Evolutionary conservation across 441 rosid genomes (phyloP).

Genomic region (Gossypium gossypioides): DNA sequence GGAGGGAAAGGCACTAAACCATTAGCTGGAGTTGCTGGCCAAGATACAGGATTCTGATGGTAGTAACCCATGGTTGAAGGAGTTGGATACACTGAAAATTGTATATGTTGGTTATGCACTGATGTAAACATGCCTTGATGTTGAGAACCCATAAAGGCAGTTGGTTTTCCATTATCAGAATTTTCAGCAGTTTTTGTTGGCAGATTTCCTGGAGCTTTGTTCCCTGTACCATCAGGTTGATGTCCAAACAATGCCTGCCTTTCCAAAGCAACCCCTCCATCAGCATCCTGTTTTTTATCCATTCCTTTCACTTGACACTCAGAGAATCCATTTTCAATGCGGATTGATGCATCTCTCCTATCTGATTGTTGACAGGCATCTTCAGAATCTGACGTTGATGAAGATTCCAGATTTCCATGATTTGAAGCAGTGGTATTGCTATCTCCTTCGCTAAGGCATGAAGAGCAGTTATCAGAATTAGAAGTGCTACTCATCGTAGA

Average conservation of each 20-base stretch:
- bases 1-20: slow-evolving; percentile 55
- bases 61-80: slow-evolving; percentile 69
- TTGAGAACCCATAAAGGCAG: slow-evolving; percentile 34
- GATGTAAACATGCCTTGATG: slow-evolving; percentile 43
- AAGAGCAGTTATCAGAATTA: slow-evolving; percentile 58
- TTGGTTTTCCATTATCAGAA: slow-evolving; percentile 31
- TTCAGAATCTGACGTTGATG: slow-evolving; percentile 73
- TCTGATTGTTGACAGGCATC: slow-evolving; percentile 58
- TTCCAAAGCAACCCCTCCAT: slow-evolving; percentile 28
- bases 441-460: slow-evolving; percentile 67
- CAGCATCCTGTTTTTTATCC: slow-evolving; percentile 27
- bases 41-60: slow-evolving; percentile 72
- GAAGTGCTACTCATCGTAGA: slow-evolving; percentile 31
- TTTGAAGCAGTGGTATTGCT: slow-evolving; percentile 44
- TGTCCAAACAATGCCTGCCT: slow-evolving; percentile 23
- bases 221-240: slow-evolving; percentile 29
- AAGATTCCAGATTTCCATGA: slow-evolving; percentile 44
- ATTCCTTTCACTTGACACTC: slow-evolving; percentile 25
- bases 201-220: slow-evolving; percentile 25
- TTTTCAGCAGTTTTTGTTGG: slow-evolving; percentile 27
- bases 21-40: slow-evolving; percentile 59
- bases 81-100: slow-evolving; percentile 51
- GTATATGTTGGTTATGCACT: slow-evolving; percentile 47
- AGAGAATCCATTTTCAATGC: slow-evolving; percentile 33
- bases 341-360: slow-evolving; percentile 40